phyloP scores from a whole-genome alignment of 2,329 filamentous ascomycete genomes.

The Colletotrichum sp. region DNA sequence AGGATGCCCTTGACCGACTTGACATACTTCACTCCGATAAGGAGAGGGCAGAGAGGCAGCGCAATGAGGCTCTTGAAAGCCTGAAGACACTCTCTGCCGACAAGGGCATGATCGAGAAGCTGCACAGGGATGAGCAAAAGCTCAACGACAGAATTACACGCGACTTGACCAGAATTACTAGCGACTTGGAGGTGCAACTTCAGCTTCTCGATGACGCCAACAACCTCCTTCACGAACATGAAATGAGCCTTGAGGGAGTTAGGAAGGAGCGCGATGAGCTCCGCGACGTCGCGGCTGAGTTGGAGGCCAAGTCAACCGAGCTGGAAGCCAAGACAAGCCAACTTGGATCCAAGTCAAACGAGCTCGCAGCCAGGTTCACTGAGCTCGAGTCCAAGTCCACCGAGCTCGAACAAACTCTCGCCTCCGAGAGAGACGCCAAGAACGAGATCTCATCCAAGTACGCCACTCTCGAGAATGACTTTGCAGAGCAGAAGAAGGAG shows the following conservation, averaged over 20 bases:
- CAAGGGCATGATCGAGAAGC: slow-evolving; percentile 9
- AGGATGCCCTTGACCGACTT: slow-evolving; percentile 6
- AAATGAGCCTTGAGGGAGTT: not conserved
- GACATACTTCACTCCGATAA: not conserved
- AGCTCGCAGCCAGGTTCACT: slow-evolving; percentile 10
- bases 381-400: slow-evolving; percentile 7
- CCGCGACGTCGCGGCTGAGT: not conserved
- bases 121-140: not conserved
- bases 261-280: slow-evolving; percentile 15
- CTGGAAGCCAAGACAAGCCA: not conserved
- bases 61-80: not conserved
- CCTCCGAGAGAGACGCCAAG: slow-evolving; percentile 4
- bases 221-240: slow-evolving; percentile 7
- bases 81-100: slow-evolving; percentile 9
- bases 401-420: slow-evolving; percentile 6
- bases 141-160: slow-evolving; percentile 4
- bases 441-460: not conserved
- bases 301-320: not conserved
- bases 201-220: slow-evolving; percentile 12
- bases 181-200: slow-evolving; percentile 15
- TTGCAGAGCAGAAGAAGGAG: not conserved
- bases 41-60: not conserved
- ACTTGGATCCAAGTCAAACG: slow-evolving; percentile 8
- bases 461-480: not conserved
- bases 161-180: slow-evolving; percentile 6